These are phyloP conservation scores for Chlorella sp. DNA, from an alignment of 139 green algal species.

Conservation along the genomic window DNA sequence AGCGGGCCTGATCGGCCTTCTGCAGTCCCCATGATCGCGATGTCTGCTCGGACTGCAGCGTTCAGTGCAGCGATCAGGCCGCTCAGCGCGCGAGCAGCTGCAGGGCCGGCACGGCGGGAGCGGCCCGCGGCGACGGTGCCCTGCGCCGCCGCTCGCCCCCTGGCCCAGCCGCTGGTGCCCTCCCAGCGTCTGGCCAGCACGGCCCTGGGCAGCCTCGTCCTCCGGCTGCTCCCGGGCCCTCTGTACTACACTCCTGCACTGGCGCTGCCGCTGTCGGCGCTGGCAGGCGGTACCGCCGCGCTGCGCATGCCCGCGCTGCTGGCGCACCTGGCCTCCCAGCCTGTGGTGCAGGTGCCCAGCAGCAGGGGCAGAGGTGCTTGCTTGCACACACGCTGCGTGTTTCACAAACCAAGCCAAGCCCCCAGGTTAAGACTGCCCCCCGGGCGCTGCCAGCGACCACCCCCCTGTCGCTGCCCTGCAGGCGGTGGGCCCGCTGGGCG, in stretches of 20 bases:
- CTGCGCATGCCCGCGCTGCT: constrained; percentile 7
- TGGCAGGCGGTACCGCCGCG: constrained; percentile 19
- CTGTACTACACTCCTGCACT: constrained; percentile 32
- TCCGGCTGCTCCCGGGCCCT: constrained; percentile 23
- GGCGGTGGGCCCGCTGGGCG: constrained; percentile 9
- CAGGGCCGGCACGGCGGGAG: too few species aligned
- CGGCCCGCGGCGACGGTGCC: too few species aligned
- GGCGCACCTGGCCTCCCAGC: not conserved
- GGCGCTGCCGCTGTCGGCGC: constrained; percentile 24
- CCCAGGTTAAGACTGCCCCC: too few species aligned
- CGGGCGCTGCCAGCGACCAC: too few species aligned
- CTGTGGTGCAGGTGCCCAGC: not conserved
- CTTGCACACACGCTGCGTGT: not conserved
- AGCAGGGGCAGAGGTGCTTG: not conserved
- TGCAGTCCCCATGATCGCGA: too few species aligned
- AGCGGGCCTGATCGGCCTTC: too few species aligned
- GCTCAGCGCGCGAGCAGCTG: too few species aligned
- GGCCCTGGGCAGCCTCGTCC: constrained; percentile 28
- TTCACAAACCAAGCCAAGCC: too few species aligned
- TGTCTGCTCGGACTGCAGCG: too few species aligned
- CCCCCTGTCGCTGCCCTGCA: not conserved
- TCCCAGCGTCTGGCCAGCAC: not conserved
- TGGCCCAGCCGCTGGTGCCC: too few species aligned
- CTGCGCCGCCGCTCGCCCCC: too few species aligned
- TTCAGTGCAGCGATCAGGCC: too few species aligned